Evolutionary conservation across 139 green algal genomes (phyloP), one percentile per base, ranked within the genome.

Genomic region (Tetradesmus lagerheimii): DNA sequence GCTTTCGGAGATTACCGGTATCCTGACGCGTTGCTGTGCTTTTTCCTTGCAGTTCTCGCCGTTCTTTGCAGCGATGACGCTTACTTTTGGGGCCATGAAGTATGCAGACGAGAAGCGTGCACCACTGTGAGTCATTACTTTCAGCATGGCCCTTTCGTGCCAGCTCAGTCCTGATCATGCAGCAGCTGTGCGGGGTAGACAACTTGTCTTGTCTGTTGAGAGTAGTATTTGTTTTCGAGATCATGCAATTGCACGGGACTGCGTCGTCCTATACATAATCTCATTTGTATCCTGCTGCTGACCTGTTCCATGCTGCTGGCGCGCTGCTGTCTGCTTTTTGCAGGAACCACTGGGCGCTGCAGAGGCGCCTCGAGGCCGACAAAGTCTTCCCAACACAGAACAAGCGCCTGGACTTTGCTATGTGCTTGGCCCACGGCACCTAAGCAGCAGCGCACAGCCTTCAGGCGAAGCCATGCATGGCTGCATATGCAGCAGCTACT

Each of bases 271-370:
- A 8, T 71, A 31, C 23, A 71, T 31, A 71, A 71, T 71, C 23
- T 31, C 57, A n/a, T 4, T 23, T 74, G 62, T 74, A 74, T 4
- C 62, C 20, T 74, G 62, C 9, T 77, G 66, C 20, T 85, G 27
- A 41, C 29, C 4, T 74, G 29, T 35, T 8, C 39, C 0, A 4
- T 45, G 3, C 47, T 74, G n/a, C 80, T 47, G 25, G 62, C 67
- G 4, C 47, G 31, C 9, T 50, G 35, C 37, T n/a, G 15, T 9
- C 74, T 66, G 76, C 25, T n/a, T n/a, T 41, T 37, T 87, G 81
- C 83, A 88, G 83, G 11, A 80, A 88, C 27, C 83, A 88, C 83
- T 88, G 64, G 64, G 62, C 62, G 4, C 37, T 67, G 64, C 83
- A 88, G 71, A 39, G 45, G 62, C 37, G 83, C 25, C 29, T 45